Evolutionary conservation across 192 early-diverging fungal genomes (phyloP).

Genomic region (Coemansia sp.): DNA sequence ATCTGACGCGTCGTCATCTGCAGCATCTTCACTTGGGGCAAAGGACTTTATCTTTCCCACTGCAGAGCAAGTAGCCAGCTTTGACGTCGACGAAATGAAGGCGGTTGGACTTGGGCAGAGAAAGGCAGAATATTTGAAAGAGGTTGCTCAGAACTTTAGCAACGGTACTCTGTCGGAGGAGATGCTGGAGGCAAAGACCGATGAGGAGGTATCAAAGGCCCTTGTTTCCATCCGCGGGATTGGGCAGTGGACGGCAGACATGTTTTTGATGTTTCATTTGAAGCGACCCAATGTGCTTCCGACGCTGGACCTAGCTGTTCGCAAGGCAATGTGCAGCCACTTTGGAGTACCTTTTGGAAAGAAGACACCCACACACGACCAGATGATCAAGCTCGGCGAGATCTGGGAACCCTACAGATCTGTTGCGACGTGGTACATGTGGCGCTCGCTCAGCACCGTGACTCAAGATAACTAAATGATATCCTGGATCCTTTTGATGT

Average conservation of each 20-base stretch:
- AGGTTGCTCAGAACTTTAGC: conserved; percentile 60
- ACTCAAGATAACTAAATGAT: conserved; percentile 46
- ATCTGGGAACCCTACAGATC: conserved; percentile 68
- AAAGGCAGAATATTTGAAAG: conserved; percentile 66
- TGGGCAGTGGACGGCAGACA: conserved; percentile 71
- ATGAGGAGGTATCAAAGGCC: conserved; percentile 56
- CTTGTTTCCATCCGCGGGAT: conserved; percentile 66
- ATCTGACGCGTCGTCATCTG: background rate
- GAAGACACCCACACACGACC: conserved; percentile 51
- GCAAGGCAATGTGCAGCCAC: conserved; percentile 64
- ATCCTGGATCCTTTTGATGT: too few relatives aligned
- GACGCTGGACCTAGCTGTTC: conserved; percentile 63
- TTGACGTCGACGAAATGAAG: conserved; percentile 48
- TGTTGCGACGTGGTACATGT: conserved; percentile 69
- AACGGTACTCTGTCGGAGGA: conserved; percentile 55
- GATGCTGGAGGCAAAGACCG: conserved; percentile 54
- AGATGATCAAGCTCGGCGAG: conserved; percentile 59
- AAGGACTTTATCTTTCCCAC: conserved; percentile 57
- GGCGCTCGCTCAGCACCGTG: conserved; percentile 49
- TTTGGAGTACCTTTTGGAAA: conserved; percentile 58
- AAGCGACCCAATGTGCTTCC: conserved; percentile 71
- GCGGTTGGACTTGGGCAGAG: conserved; percentile 35
- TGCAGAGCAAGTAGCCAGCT: conserved; percentile 49
- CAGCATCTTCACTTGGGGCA: background rate
- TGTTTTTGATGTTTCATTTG: conserved; percentile 75